phyloP scores from a whole-genome alignment of 2,329 filamentous ascomycete genomes.

The Zasmidium citrigriseum region DNA sequence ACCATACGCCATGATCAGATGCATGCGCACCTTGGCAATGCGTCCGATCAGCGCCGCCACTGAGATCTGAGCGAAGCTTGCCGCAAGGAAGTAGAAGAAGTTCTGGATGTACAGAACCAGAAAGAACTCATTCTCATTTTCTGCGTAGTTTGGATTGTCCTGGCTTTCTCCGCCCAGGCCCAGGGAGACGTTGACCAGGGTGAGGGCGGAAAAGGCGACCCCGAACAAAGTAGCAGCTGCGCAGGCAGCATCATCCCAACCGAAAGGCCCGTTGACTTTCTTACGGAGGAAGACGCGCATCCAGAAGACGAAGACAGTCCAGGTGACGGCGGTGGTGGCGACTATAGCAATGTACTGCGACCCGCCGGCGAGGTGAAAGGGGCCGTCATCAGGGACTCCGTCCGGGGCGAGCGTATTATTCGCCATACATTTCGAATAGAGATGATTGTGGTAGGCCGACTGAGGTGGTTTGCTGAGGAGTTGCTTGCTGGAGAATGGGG shows the following conservation, averaged over 20 bases:
- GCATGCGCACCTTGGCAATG: slow-evolving; percentile 22
- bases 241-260: slow-evolving; percentile 31
- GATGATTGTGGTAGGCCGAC: too few species aligned
- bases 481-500: too few species aligned
- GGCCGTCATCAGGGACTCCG: neutral
- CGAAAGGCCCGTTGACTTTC: slow-evolving; percentile 32
- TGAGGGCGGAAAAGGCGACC: slow-evolving; percentile 11
- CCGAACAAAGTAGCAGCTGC: slow-evolving; percentile 25
- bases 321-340: slow-evolving; percentile 24
- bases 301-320: slow-evolving; percentile 25
- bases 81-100: slow-evolving; percentile 20
- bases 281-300: slow-evolving; percentile 31
- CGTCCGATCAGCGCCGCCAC: slow-evolving; percentile 28
- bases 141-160: neutral
- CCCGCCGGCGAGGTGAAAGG: slow-evolving; percentile 22
- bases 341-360: slow-evolving; percentile 27
- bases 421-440: too few species aligned
- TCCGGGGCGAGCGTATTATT: too few species aligned
- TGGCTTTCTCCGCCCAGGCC: slow-evolving; percentile 23
- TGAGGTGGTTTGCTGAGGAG: too few species aligned
- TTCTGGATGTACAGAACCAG: slow-evolving; percentile 22
- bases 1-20: slow-evolving; percentile 20
- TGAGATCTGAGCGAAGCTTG: slow-evolving; percentile 27
- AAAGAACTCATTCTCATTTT: slow-evolving; percentile 10
- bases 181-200: slow-evolving; percentile 21